Evolutionary conservation across 208 protist genomes (phyloP).

Genomic region (Leishmania tropica): DNA sequence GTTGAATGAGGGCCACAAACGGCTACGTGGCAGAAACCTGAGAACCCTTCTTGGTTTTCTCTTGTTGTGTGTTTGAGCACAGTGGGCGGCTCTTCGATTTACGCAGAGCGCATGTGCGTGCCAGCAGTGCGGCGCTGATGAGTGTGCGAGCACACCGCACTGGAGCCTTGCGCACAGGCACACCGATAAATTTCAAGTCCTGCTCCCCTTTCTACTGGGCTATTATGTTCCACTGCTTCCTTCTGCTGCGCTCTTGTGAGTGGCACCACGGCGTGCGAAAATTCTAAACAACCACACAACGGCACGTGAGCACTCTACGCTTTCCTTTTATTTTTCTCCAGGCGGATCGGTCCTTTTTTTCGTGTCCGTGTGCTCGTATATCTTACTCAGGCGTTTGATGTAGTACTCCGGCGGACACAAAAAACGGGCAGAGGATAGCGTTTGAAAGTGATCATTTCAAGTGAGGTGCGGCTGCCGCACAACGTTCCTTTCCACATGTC

Average conservation of each 20-base stretch:
- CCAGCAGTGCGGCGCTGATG: not conserved
- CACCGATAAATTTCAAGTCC: not conserved
- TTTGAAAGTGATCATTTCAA: not conserved
- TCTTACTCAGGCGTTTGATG: not conserved
- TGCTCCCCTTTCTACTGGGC: not conserved
- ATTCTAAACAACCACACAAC: not conserved
- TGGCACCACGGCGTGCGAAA: not conserved
- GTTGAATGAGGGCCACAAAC: conserved; percentile 61
- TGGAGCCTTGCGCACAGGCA: no score
- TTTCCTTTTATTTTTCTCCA: not conserved
- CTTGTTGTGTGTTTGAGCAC: not conserved
- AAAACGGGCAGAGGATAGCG: not conserved
- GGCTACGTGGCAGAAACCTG: no score
- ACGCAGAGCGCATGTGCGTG: not conserved
- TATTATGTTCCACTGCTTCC: conserved; percentile 26
- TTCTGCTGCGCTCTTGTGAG: conserved; percentile 6
- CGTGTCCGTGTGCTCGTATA: not conserved
- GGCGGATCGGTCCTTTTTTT: not conserved
- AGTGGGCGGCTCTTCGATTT: not conserved
- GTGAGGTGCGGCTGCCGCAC: no score
- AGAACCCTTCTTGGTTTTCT: not conserved
- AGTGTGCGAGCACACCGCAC: not conserved
- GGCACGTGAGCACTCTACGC: not conserved
- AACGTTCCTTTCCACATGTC: no score
- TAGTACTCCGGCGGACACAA: not conserved